Base-by-base conservation (phyloP, 345 rosid genomes). In the Populus euphratica region DNA sequence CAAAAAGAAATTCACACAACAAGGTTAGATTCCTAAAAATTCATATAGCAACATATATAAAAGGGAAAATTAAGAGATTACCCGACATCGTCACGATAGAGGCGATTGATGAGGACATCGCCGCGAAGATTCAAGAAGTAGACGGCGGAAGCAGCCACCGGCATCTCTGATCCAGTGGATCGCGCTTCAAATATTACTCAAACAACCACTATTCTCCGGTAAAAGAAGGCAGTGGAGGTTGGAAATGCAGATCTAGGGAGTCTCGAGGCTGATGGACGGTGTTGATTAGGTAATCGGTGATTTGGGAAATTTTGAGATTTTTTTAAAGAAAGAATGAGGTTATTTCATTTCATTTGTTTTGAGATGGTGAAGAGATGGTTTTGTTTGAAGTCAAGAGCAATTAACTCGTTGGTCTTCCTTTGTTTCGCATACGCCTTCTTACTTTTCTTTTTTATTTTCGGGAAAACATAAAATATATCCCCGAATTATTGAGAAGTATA, bases 51-150 rank as follows among this genome's bases (percentile, higher is more conserved):
- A 54, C 8, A 2, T 20, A 7, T 8, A 8, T 2, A 7, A 7
- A 21, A 52, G 9, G n/a, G 61, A 54, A 8, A 54, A 31, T n/a
- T 18, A 3, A 66, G 2, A 61, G 29, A 81, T 70, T 82, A 96
- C 98, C 97, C 98, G 85, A 96, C 99, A 76, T 96, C 98, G 75
- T 96, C 99, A 43, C 98, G 94, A 82, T 94, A 96, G 70, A 92
- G 94, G 80, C 98, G 97, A 80, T 96, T 96, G 86, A 96, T 96
- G 84, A 96, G 98, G 75, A 96, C 94, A 83, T 96, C 98, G 76
- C 99, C 98, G 43, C 98, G 97, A 83, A 96, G 97, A 85, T 96
- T 96, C 59, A 96, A 84, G 88, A 96, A 96, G 89, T 94, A 96
- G 88, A 94, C 83, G 74, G 98, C 98, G 39, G 98, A 96, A 85